phyloP scores from a whole-genome alignment of 1,284 basidiomycete genomes.

The Ganoderma lingzhi region DNA sequence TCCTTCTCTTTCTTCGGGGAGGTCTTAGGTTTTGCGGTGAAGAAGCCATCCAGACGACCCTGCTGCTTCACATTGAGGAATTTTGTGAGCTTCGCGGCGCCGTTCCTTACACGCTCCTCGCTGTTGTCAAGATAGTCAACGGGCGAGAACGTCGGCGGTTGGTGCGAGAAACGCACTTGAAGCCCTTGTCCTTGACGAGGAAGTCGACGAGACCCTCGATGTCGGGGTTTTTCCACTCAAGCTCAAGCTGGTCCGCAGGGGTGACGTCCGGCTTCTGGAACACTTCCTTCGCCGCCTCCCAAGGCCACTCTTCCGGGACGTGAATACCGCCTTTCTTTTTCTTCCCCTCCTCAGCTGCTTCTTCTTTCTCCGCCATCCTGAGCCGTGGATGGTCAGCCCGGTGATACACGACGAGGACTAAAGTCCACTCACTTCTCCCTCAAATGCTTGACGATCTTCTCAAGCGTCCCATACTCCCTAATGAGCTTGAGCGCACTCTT shows the following conservation, averaged over 20 bases:
- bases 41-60: constrained; percentile 96
- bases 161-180: constrained; percentile 71
- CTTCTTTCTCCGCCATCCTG: constrained; percentile 61
- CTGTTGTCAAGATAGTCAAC: constrained; percentile 50
- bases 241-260: constrained; percentile 89
- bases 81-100: constrained; percentile 92
- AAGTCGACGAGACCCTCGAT: constrained; percentile 95
- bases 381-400: background rate
- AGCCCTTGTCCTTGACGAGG: constrained; percentile 94
- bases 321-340: constrained; percentile 77
- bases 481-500: constrained; percentile 96
- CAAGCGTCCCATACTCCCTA: constrained; percentile 86
- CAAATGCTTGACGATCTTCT: constrained; percentile 83
- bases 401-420: background rate
- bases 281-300: constrained; percentile 92
- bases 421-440: constrained; percentile 71
- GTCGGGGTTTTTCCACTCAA: constrained; percentile 96
- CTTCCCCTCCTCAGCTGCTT: constrained; percentile 53
- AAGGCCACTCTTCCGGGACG: constrained; percentile 95
- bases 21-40: constrained; percentile 72
- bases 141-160: background rate
- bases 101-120: constrained; percentile 96
- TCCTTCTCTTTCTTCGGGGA: constrained; percentile 50
- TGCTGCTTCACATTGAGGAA: constrained; percentile 94
- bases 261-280: constrained; percentile 92